Conservation (phyloP, 257 asterid genomes). For the Scutellaria barbata region DNA sequence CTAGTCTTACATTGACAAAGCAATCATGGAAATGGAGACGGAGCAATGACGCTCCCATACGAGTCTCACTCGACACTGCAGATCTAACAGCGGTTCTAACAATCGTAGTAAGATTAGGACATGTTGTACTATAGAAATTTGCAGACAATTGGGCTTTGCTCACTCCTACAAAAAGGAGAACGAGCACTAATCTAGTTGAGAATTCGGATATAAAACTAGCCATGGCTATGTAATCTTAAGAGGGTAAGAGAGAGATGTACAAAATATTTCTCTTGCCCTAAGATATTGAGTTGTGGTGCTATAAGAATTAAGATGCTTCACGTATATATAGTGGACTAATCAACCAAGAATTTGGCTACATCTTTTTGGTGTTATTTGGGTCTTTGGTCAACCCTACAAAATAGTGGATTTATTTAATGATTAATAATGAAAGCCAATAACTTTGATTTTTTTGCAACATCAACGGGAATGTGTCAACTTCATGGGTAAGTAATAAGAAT, state of each 20-base stretch:
- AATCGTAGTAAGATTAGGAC: slow-evolving; percentile 54
- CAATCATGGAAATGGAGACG: slow-evolving; percentile 69
- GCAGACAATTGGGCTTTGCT: slow-evolving; percentile 57
- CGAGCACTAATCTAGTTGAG: slow-evolving; percentile 28
- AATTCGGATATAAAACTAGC: neutral
- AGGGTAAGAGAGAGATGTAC: neutral
- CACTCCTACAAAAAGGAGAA: slow-evolving; percentile 43
- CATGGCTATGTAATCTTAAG: slow-evolving; percentile 27
- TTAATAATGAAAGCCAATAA: neutral
- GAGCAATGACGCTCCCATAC: slow-evolving; percentile 67
- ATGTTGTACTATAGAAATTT: slow-evolving; percentile 55
- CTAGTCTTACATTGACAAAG: slow-evolving; percentile 50
- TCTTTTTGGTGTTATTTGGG: neutral
- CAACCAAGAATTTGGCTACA: neutral
- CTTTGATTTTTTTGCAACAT: neutral
- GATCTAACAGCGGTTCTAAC: slow-evolving; percentile 49
- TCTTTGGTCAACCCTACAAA: slow-evolving; percentile 32
- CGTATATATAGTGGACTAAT: slow-evolving; percentile 48
- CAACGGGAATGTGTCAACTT: neutral
- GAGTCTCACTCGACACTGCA: slow-evolving; percentile 50
- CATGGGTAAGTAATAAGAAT: slow-evolving; percentile 1
- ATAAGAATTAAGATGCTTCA: slow-evolving; percentile 7
- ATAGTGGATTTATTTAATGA: neutral
- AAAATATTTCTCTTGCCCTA: neutral
- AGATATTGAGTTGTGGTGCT: slow-evolving; percentile 30